Evolutionary conservation across 2,329 filamentous ascomycete genomes (phyloP), one percentile per base, ranked within the genome.

Genomic region (Fusarium torulosum): DNA sequence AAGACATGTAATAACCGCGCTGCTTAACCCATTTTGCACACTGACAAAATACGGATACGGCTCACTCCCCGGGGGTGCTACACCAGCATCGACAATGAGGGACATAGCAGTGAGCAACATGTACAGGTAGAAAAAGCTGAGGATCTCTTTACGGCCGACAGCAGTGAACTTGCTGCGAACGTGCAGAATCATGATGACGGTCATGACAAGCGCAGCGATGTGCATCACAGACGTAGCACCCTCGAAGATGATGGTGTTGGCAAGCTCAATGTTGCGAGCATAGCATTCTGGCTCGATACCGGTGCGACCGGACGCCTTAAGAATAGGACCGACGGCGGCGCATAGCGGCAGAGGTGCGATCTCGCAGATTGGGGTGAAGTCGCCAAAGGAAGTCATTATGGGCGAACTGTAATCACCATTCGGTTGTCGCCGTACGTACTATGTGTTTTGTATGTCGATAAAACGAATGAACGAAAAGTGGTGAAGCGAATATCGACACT

Each of bases 171-270:
- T 99, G 74, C 93, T 95, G 73, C 96, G 88, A 66, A 99, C 92
- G 79, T 99, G 96, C 68, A 99, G 85, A 65, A 99, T 94, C 96
- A 99, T 99, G 75, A 97, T 91, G 10, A 95, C 91, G 6, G 94
- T 96, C 95, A 99, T 97, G 72, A 90, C 83, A 61, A 99, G 84
- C 15, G 95, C 93, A 58, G 91, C 83, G 71, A 99, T 98, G 80
- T 99, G 96, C 82, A 96, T 92, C 76, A 95, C 94, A 65, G 92
- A 93, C 21, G 94, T 90, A 27, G 94, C 96, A 76, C 90, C 93
- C 81, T 98, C 90, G 78, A 99, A 99, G 76, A 99, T 99, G 82
- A 98, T 95, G 40, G 96, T 99, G 82, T 99, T 99, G 72, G 94
- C 96, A 71, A 98, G 81, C 80, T 97, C 94, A 79, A 99, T 95